A percentile compares a stretch with the other conserved stretches of the same genome.
Conservation (phyloP, 2,329 filamentous ascomycete genomes). For the Fusarium chlamydosporum region DNA sequence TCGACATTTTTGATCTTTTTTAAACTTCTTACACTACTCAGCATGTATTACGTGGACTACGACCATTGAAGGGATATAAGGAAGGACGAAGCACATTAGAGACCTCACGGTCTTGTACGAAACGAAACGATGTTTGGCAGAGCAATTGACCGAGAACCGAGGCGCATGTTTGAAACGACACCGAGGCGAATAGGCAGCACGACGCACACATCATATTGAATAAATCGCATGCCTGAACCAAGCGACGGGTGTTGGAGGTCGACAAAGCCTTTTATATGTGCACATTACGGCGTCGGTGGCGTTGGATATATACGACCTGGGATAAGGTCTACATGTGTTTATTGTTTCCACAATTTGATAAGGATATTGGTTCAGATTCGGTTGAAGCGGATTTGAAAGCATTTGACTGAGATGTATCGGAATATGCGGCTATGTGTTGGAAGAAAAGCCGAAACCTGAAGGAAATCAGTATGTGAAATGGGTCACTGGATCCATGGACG, state of each 20-base stretch:
- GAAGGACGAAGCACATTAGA: slow-evolving; percentile 28
- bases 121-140: slow-evolving; percentile 33
- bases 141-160: slow-evolving; percentile 18
- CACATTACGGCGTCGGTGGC: slow-evolving; percentile 44
- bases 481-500: slow-evolving; percentile 11
- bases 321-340: slow-evolving; percentile 38
- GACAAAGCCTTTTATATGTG: slow-evolving; percentile 33
- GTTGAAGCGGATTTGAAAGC: not conserved
- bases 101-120: slow-evolving; percentile 44
- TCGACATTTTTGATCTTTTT: slow-evolving; percentile 28
- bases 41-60: slow-evolving; percentile 30
- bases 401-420: not conserved
- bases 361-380: slow-evolving; percentile 5
- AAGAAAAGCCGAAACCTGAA: slow-evolving; percentile 6
- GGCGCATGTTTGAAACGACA: slow-evolving; percentile 27
- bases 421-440: not conserved
- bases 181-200: slow-evolving; percentile 31
- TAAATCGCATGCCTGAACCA: slow-evolving; percentile 21
- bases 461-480: slow-evolving; percentile 1
- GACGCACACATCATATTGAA: slow-evolving; percentile 17
- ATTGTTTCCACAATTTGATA: slow-evolving; percentile 16
- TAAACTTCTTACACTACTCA: slow-evolving; percentile 18
- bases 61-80: slow-evolving; percentile 24
- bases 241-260: slow-evolving; percentile 8
- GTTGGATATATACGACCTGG: slow-evolving; percentile 40